A percentile compares a stretch with the other conserved stretches of the same genome.
Evolutionary conservation across 2,329 filamentous ascomycete genomes (phyloP).

Genomic region (Diaporthe sp.): DNA sequence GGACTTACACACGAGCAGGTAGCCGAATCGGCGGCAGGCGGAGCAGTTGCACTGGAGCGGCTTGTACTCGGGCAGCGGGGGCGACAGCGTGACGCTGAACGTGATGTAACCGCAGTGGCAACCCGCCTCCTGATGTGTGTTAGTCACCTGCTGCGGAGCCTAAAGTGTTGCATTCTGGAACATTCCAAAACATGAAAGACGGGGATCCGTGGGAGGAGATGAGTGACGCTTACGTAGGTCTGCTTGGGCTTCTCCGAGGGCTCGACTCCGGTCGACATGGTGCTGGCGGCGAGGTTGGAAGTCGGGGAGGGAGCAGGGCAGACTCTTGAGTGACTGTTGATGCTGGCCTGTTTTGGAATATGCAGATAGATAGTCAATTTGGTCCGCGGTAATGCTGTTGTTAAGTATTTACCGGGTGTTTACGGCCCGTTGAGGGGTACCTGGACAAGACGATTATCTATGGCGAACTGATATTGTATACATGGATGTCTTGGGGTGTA

Average conservation of each 20-base stretch:
- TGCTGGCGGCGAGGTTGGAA: conserved; percentile 19
- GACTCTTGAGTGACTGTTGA: neutral
- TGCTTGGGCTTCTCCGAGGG: conserved; percentile 39
- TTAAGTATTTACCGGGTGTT: neutral
- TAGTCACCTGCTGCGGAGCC: neutral
- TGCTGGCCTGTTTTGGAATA: neutral
- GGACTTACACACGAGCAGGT: conserved; percentile 58
- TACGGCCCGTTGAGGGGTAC: neutral
- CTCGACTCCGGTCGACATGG: conserved; percentile 26
- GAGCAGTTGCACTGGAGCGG: conserved; percentile 65
- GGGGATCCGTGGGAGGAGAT: neutral
- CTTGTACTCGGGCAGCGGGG: conserved; percentile 56
- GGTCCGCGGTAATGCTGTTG: neutral
- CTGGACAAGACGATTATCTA: neutral
- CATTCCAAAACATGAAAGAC: neutral
- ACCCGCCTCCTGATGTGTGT: conserved; percentile 46
- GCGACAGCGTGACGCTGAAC: conserved; percentile 59
- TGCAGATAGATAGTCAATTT: neutral
- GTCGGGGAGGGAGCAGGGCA: conserved; percentile 33
- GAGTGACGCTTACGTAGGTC: conserved; percentile 48
- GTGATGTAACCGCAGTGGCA: conserved; percentile 65
- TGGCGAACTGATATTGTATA: neutral
- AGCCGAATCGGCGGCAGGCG: conserved; percentile 61
- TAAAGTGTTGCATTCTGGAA: neutral
- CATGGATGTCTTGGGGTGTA: neutral